Conservation (phyloP, 306 rosid species). For the Albizia julibrissin region DNA sequence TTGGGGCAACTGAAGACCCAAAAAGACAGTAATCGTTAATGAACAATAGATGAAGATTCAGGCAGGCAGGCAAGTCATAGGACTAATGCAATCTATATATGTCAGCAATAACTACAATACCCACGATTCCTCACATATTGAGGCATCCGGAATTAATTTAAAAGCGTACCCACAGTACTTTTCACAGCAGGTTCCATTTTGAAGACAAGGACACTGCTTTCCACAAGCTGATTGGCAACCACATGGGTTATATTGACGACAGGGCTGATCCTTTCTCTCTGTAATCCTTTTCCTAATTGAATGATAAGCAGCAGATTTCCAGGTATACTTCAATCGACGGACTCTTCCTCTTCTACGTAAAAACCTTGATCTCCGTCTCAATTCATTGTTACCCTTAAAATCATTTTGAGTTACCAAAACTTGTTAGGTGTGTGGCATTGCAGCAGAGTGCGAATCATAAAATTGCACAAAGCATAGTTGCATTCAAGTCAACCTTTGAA, state of each 20-base stretch:
- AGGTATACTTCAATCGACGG: conserved; percentile 77
- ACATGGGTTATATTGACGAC: conserved; percentile 76
- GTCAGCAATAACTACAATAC: neutral
- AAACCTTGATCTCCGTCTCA: conserved; percentile 90
- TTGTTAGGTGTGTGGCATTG: conserved; percentile 29
- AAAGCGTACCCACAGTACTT: conserved; percentile 81
- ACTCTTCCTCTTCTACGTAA: conserved; percentile 96
- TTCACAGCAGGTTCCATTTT: conserved; percentile 75
- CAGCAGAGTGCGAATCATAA: conserved; percentile 13
- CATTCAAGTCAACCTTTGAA: conserved; percentile 69
- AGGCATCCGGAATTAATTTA: neutral
- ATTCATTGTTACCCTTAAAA: conserved; percentile 85
- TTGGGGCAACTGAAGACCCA: conserved; percentile 62
- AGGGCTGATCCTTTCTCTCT: conserved; percentile 49
- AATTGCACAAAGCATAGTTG: conserved; percentile 30
- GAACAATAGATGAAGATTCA: neutral
- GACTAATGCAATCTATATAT: neutral
- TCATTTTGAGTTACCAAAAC: conserved; percentile 41
- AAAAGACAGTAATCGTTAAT: neutral
- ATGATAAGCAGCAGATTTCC: conserved; percentile 78
- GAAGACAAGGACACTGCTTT: conserved; percentile 74
- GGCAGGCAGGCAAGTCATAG: neutral
- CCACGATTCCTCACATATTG: neutral
- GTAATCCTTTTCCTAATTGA: conserved; percentile 69
- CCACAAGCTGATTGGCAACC: conserved; percentile 75